Percentiles rank a stretch among this genome's conserved stretches.
Evolutionary conservation across 495 filamentous ascomycete genomes (phyloP).

Genomic region (Penicillium paxilli): DNA sequence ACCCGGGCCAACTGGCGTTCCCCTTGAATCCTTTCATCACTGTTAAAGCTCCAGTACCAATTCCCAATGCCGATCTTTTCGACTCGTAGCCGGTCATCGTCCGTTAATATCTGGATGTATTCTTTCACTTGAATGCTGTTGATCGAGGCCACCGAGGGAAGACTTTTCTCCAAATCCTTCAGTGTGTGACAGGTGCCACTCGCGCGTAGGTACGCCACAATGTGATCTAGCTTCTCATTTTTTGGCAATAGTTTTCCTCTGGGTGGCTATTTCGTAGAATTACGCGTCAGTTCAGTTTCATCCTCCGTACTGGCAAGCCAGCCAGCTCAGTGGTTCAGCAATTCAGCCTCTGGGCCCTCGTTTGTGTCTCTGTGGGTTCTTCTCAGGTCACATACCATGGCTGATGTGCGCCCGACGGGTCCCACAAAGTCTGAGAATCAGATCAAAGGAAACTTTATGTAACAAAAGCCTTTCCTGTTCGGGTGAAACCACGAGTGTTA

Average conservation of each 20-base stretch:
- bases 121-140: constrained; percentile 71
- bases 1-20: constrained; percentile 49
- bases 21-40: constrained; percentile 58
- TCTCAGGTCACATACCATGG: constrained; percentile 34
- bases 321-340: no score
- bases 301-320: no score
- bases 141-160: constrained; percentile 67
- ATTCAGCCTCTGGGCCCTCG: no score
- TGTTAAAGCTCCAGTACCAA: constrained; percentile 78
- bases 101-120: constrained; percentile 61
- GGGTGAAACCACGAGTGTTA: constrained; percentile 6
- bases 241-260: constrained; percentile 62
- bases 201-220: constrained; percentile 63
- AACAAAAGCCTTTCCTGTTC: constrained; percentile 4
- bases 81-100: constrained; percentile 66
- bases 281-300: constrained; percentile 17
- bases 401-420: not conserved
- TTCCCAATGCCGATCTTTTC: constrained; percentile 82
- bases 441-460: constrained; percentile 6
- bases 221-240: constrained; percentile 59
- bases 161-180: constrained; percentile 72
- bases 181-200: constrained; percentile 66
- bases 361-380: no score
- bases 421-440: constrained; percentile 1
- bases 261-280: constrained; percentile 49